Percentiles rank a stretch among this genome's conserved stretches.
Evolutionary conservation across 352 stramenopile species (phyloP).

Genomic region (Blastocystis sp.): DNA sequence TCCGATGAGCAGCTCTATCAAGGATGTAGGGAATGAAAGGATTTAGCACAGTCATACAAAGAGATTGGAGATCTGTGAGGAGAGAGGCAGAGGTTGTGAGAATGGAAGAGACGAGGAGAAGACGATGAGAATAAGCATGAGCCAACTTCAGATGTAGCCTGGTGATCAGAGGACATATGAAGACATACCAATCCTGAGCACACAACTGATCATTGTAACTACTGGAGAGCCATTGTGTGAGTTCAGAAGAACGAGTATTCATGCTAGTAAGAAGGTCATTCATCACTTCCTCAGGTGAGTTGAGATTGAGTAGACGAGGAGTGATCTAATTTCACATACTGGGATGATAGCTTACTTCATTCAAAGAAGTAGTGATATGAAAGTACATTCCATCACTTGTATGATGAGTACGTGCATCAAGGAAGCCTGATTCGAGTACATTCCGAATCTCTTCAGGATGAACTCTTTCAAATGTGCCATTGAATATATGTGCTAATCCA

Average conservation of each 20-base stretch:
- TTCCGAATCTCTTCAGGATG: not conserved
- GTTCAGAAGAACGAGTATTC: not conserved
- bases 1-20: not conserved
- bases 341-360: not conserved
- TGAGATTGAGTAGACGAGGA: not conserved
- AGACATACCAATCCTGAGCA: not conserved
- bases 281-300: not conserved
- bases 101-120: not conserved
- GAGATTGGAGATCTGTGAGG: not conserved
- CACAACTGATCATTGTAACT: not conserved
- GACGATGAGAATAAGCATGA: not conserved
- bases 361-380: not conserved
- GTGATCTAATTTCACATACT: not conserved
- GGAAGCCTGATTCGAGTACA: not conserved
- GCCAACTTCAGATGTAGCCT: not conserved
- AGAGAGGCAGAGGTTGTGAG: not conserved
- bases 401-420: not conserved
- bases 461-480: not conserved
- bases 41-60: not conserved
- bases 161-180: not conserved
- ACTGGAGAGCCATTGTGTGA: not conserved
- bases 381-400: not conserved
- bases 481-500: not conserved
- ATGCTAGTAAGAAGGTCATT: not conserved
- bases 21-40: not conserved